Percentiles rank a stretch among this genome's conserved stretches.
These are phyloP conservation scores for Macrolepiota albuminosa DNA, from an alignment of 768 basidiomycete species.

Conservation along the genomic window DNA sequence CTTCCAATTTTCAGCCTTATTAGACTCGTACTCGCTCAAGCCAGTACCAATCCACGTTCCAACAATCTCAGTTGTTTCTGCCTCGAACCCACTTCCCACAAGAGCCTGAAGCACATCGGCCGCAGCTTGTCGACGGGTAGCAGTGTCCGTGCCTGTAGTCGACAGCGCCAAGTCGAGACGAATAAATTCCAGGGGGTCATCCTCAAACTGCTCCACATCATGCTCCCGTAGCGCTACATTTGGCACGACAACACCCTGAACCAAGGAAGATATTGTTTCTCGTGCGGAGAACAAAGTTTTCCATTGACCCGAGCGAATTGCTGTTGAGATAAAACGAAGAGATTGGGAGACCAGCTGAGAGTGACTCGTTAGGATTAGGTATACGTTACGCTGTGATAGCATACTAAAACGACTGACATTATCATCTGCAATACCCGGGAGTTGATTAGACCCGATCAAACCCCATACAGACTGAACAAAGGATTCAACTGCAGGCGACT, in stretches of 20 bases:
- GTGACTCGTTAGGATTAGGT: background rate
- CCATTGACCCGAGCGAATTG: conserved; percentile 86
- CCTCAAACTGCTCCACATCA: conserved; percentile 94
- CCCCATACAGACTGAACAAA: conserved; percentile 91
- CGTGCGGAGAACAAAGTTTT: conserved; percentile 72
- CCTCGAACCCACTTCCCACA: conserved; percentile 74
- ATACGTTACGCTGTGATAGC: background rate
- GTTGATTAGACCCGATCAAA: conserved; percentile 68
- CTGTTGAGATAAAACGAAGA: conserved; percentile 85
- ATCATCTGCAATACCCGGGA: conserved; percentile 71
- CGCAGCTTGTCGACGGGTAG: conserved; percentile 88
- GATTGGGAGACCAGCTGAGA: conserved; percentile 83
- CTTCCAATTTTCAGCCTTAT: conserved; percentile 70
- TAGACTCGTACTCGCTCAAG: conserved; percentile 60
- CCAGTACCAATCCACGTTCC: conserved; percentile 79
- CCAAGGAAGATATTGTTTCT: conserved; percentile 78
- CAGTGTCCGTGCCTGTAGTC: conserved; percentile 57
- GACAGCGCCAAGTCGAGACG: conserved; percentile 78
- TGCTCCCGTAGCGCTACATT: conserved; percentile 85
- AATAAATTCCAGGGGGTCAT: conserved; percentile 94
- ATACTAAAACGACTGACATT: conserved; percentile 38
- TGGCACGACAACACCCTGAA: conserved; percentile 90
- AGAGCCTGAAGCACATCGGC: conserved; percentile 94
- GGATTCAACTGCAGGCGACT: conserved; percentile 56
- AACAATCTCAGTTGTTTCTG: conserved; percentile 84